Evolutionary conservation across 2,329 filamentous ascomycete species (phyloP), one percentile per base, ranked within the genome.

Genomic region (Claviceps cyperi): DNA sequence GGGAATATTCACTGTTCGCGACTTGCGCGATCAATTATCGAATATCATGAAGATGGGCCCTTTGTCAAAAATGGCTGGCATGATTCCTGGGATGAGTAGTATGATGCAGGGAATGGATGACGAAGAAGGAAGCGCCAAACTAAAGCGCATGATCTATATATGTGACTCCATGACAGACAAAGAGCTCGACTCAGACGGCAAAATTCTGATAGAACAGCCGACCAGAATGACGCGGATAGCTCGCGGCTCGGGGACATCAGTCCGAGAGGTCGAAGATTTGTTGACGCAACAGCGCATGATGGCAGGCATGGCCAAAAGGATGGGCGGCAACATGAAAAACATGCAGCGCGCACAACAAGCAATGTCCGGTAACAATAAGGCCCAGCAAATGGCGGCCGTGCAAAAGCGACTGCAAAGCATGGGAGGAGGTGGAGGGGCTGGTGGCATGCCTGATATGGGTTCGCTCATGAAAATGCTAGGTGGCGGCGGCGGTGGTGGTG

Each of bases 31-130:
- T 64, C 94, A 98, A 64, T 80, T 98, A 13, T 85, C 84, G 52
- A 97, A 97, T 61, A 96, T 98, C 62, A 96, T 97, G 89, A 98
- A 98, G 72, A 97, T 98, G 92, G 92, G 92, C 0, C 92, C 92
- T 0, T 71, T 98, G 1, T 94, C 86, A 17, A 97, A 98, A 66
- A 94, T 98, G 80, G 94, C 91, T 0, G 89, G 90, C 59, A 98
- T 98, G 92, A 97, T 98, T 55, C 92, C 92, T 0, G 92, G 92
- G 28, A 84, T 98, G 66, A 84, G 84, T 57, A 86, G 85, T 62
- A 83, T 97, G 76, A 97, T 96, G 80, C 83, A 87, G 49, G 88
- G 88, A 39, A 92, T 97, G 78, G 90, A 97, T 62, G 94, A 98
- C 62, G 91, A 97, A 61, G 92, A 97, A 62, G 91, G 91, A n/a